Percentiles rank a stretch among this genome's conserved stretches.
phyloP scores from a whole-genome alignment of 352 stramenopile species.

The Phytophthora constricta region DNA sequence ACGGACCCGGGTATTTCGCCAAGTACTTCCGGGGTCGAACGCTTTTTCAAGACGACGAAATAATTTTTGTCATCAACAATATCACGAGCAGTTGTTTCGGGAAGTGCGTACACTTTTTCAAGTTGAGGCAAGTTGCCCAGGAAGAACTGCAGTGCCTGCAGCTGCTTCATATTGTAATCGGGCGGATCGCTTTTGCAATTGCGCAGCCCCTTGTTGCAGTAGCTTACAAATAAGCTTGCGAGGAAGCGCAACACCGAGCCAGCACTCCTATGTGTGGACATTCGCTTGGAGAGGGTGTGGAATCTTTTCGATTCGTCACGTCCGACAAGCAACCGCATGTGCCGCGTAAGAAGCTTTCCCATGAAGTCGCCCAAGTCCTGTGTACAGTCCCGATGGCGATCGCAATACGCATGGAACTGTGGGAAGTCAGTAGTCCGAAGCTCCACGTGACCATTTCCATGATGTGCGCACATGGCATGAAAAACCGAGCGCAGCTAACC shows the following conservation, averaged over 20 bases:
- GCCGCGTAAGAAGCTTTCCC: conserved; percentile 61
- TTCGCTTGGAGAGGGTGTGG: conserved; percentile 47
- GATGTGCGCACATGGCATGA: conserved; percentile 62
- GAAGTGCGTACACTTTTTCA: conserved; percentile 56
- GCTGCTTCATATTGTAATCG: conserved; percentile 62
- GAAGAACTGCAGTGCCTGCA: conserved; percentile 77
- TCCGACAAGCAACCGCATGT: conserved; percentile 52
- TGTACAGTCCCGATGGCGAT: conserved; percentile 53
- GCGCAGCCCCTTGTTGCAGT: conserved; percentile 60
- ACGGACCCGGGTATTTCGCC: conserved; percentile 60
- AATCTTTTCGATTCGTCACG: conserved; percentile 63
- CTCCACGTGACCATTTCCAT: conserved; percentile 52
- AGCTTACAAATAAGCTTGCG: conserved; percentile 47
- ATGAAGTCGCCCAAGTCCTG: conserved; percentile 53
- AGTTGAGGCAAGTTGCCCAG: conserved; percentile 72
- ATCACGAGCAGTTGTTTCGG: conserved; percentile 23
- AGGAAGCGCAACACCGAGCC: conserved; percentile 51
- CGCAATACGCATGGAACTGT: conserved; percentile 71
- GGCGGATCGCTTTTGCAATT: conserved; percentile 55
- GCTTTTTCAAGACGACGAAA: conserved; percentile 54
- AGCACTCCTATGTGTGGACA: conserved; percentile 47
- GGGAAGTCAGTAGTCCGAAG: conserved; percentile 39
- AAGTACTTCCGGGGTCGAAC: conserved; percentile 66
- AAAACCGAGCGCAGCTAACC: conserved; percentile 65
- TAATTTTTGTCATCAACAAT: conserved; percentile 61